Evolutionary conservation across 202 grass and related monocot genomes (phyloP).

Genomic region (Brachypodium distachyon): DNA sequence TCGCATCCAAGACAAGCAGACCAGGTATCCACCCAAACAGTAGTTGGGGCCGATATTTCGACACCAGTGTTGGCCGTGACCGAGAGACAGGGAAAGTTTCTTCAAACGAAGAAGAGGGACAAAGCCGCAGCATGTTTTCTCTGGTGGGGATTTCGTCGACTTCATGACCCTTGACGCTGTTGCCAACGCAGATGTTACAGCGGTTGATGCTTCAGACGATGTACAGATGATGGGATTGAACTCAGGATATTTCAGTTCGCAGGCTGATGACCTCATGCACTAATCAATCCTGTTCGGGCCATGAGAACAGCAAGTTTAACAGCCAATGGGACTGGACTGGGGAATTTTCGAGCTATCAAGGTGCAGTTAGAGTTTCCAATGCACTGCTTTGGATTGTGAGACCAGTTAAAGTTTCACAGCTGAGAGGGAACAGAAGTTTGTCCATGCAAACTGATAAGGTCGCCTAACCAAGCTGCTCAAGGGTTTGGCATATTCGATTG

Average conservation of each 20-base stretch:
- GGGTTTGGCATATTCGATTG: no score
- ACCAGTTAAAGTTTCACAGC: slow-evolving; percentile 12
- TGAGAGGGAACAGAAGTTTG: no score
- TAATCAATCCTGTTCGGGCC: slow-evolving; percentile 75
- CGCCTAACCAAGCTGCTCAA: no score
- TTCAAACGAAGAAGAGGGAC: slow-evolving; percentile 7
- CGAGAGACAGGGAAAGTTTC: slow-evolving; percentile 24
- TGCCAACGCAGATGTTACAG: background rate
- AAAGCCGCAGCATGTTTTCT: slow-evolving; percentile 32
- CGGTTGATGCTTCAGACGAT: background rate
- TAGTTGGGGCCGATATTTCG: slow-evolving; percentile 71
- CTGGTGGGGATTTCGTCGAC: slow-evolving; percentile 30
- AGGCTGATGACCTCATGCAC: slow-evolving; percentile 52
- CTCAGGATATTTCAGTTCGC: slow-evolving; percentile 8
- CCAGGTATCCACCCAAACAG: slow-evolving; percentile 32
- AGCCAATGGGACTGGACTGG: background rate
- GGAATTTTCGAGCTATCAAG: slow-evolving; percentile 3
- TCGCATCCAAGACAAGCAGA: slow-evolving; percentile 54
- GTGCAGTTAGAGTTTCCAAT: no score
- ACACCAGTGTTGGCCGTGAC: slow-evolving; percentile 34
- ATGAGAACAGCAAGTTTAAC: slow-evolving; percentile 63
- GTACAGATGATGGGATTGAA: slow-evolving; percentile 27
- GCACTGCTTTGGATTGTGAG: slow-evolving; percentile 47
- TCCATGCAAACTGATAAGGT: no score
- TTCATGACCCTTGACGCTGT: slow-evolving; percentile 46